Evolutionary conservation across 805 yeast genomes (phyloP), one percentile per base, ranked within the genome.

Genomic region (Wickerhamiella qilinensis): DNA sequence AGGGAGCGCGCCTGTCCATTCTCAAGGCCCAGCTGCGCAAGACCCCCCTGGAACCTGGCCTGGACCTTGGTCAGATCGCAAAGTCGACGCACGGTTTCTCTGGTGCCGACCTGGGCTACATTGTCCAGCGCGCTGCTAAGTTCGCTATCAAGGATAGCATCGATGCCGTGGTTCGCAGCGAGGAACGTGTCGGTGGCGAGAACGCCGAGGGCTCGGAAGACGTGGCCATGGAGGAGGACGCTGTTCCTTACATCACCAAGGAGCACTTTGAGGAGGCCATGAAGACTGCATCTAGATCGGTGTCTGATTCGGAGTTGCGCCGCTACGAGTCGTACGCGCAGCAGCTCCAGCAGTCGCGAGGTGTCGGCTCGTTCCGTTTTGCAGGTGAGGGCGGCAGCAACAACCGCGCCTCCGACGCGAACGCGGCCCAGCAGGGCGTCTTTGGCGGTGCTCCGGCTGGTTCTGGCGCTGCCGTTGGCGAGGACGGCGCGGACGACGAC

Each of bases 241-340:
- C 94, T 22, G 99, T 91, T 50, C 98, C 99, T 54, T 91, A 62
- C 60, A 88, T 91, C 54, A 82, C 94, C 22, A 81, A 79, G 57
- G 78, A 77, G 38, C 99, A 91, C 60, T 85, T 91, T 53, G 95
- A 91, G 63, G 97, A 91, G 68, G 99, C 99, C 35, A 91, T 91
- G 99, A 86, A 88, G 76, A 85, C 97, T 1, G 99, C 98, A 38
- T 80, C 85, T 63, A 81, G 97, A 54, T 86, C 96, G 40, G 99
- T 91, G 36, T 77, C 93, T 30, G 97, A 93, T 56, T 82, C 95
- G 29, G 98, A 91, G 64, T 71, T 91, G 56, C 91, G 99, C 65
- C 86, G 98, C 64, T 91, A 91, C 60, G 98, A 91, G 67, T 93
- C 97, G 6, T 91, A 88, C 55, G 93, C 95, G 37, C 95, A 88